Evolutionary conservation across 495 filamentous ascomycete species (phyloP).

Genomic region (Haplographium delicatum): DNA sequence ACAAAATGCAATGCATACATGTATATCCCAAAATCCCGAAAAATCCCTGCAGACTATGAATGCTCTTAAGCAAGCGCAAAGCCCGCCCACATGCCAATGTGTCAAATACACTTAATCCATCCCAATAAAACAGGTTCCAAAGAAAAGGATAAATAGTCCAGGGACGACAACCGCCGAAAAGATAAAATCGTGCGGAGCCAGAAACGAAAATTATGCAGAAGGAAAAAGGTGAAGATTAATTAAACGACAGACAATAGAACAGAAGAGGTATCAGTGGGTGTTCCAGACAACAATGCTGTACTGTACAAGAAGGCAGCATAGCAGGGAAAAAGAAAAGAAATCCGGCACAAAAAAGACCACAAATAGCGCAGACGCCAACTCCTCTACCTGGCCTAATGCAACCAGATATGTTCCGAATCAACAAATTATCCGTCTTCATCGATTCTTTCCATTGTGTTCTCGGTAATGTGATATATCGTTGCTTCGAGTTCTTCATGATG

Average conservation of each 20-base stretch:
- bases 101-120: slow-evolving; percentile 12
- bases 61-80: slow-evolving; percentile 10
- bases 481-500: slow-evolving; percentile 8
- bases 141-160: slow-evolving; percentile 5
- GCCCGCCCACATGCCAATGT: slow-evolving; percentile 17
- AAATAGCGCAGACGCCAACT: slow-evolving; percentile 25
- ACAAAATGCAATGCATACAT: slow-evolving; percentile 22
- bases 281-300: slow-evolving; percentile 10
- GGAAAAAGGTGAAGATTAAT: not conserved
- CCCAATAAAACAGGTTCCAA: slow-evolving; percentile 7
- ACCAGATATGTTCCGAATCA: slow-evolving; percentile 21
- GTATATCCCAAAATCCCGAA: slow-evolving; percentile 18
- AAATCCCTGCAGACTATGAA: slow-evolving; percentile 12
- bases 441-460: slow-evolving; percentile 7
- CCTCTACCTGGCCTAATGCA: slow-evolving; percentile 21
- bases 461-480: not conserved
- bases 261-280: slow-evolving; percentile 8
- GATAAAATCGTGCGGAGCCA: not conserved
- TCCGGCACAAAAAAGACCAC: slow-evolving; percentile 14
- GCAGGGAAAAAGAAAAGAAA: slow-evolving; percentile 9
- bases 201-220: slow-evolving; percentile 1
- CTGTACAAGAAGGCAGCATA: slow-evolving; percentile 19
- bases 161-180: slow-evolving; percentile 1
- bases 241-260: slow-evolving; percentile 15
- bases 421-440: slow-evolving; percentile 28